phyloP scores from a whole-genome alignment of 441 rosid genomes.

The Bruguiera hainesii region DNA sequence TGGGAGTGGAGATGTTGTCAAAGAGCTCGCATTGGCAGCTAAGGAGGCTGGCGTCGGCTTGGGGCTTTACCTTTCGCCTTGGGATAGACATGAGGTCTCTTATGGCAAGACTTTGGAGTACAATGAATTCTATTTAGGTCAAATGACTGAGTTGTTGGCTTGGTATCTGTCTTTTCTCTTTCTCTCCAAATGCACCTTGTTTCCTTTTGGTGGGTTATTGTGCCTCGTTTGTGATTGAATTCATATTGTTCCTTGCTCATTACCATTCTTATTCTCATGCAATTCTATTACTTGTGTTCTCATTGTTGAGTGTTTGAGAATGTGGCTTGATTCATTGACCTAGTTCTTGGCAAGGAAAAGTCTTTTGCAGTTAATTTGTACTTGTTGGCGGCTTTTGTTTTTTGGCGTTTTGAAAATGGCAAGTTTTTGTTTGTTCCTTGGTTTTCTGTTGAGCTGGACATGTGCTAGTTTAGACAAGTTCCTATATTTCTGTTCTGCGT shows the following conservation, averaged over 20 bases:
- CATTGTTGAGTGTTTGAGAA: too few species aligned
- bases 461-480: too few species aligned
- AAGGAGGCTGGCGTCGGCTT: constrained; percentile 50
- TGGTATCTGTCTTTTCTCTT: constrained; percentile 33
- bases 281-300: too few species aligned
- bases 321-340: too few species aligned
- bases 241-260: not conserved
- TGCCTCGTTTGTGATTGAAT: not conserved
- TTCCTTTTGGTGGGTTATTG: not conserved
- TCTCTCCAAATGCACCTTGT: not conserved
- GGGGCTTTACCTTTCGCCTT: constrained; percentile 86
- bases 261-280: too few species aligned
- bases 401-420: too few species aligned
- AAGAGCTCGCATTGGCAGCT: constrained; percentile 64
- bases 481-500: too few species aligned
- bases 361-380: too few species aligned
- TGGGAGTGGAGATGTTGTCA: constrained; percentile 74
- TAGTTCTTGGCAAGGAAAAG: too few species aligned
- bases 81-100: constrained; percentile 80
- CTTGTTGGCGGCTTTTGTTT: too few species aligned
- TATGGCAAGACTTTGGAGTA: constrained; percentile 79
- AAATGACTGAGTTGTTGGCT: constrained; percentile 80
- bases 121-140: constrained; percentile 78
- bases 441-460: too few species aligned
- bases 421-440: too few species aligned